Evolutionary conservation across 352 stramenopile species (phyloP).

Genomic region (Pythium dissotocum): DNA sequence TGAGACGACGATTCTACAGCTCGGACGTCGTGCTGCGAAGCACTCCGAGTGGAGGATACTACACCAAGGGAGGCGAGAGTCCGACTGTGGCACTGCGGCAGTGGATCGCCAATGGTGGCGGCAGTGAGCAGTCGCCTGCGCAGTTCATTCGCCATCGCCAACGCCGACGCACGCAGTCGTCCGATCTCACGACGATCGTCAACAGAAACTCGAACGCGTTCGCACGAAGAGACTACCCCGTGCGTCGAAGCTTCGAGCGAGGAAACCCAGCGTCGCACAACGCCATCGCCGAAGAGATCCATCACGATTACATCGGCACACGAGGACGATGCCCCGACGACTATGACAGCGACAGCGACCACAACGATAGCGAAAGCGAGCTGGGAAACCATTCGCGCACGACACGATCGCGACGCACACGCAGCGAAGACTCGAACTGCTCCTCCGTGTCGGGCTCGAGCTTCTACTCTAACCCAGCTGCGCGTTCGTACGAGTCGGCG

Average conservation of each 20-base stretch:
- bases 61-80: conserved; percentile 20
- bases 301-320: conserved; percentile 14
- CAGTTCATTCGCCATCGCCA: conserved; percentile 27
- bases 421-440: conserved; percentile 21
- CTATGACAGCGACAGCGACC: conserved; percentile 6
- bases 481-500: conserved; percentile 19
- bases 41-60: conserved; percentile 20
- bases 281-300: conserved; percentile 19
- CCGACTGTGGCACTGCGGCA: conserved; percentile 29
- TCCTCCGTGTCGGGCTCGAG: conserved; percentile 20
- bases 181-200: conserved; percentile 6
- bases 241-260: conserved; percentile 14
- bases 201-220: not conserved
- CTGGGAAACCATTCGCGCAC: not conserved
- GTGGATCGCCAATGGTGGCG: conserved; percentile 21
- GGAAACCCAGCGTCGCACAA: conserved; percentile 4
- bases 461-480: conserved; percentile 17
- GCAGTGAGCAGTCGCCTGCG: conserved; percentile 16
- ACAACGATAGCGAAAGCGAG: conserved; percentile 19
- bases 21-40: conserved; percentile 51
- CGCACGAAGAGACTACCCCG: not conserved
- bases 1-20: conserved; percentile 58
- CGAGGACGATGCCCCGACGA: conserved; percentile 7
- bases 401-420: conserved; percentile 6
- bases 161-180: conserved; percentile 23